phyloP scores from a whole-genome alignment of 495 filamentous ascomycete genomes.

The Articulospora tetracladia region DNA sequence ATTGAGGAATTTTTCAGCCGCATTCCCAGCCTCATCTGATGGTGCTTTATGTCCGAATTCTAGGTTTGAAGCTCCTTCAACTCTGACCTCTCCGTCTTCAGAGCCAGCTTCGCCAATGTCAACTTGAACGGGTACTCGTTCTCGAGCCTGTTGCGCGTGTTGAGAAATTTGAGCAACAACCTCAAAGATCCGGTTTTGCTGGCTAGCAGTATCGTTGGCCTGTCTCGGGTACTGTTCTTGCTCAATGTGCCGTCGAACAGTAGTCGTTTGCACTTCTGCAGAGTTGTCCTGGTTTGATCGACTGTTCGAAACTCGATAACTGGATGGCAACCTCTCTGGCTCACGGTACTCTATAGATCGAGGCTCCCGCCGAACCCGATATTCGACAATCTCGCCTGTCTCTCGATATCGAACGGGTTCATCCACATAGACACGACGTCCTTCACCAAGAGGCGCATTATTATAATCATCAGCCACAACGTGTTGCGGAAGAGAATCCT shows the following conservation, averaged over 20 bases:
- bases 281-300: slow-evolving; percentile 7
- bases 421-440: slow-evolving; percentile 5
- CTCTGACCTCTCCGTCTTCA: slow-evolving; percentile 29
- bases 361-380: slow-evolving; percentile 12
- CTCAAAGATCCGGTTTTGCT: slow-evolving; percentile 19
- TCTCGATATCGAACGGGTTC: slow-evolving; percentile 14
- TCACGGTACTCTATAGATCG: slow-evolving; percentile 6
- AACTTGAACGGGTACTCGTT: slow-evolving; percentile 13
- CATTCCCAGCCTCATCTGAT: slow-evolving; percentile 25
- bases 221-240: background rate
- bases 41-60: slow-evolving; percentile 1
- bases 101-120: slow-evolving; percentile 20
- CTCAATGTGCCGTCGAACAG: background rate
- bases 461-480: background rate
- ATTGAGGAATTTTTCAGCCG: slow-evolving; percentile 40
- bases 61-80: slow-evolving; percentile 13
- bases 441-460: background rate
- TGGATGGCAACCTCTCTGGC: background rate
- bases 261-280: background rate
- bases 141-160: slow-evolving; percentile 19
- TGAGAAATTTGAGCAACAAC: slow-evolving; percentile 22
- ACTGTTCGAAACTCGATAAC: slow-evolving; percentile 9
- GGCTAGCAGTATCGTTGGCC: slow-evolving; percentile 7
- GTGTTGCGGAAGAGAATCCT: background rate
- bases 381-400: slow-evolving; percentile 12